Percentiles rank a stretch among this genome's conserved stretches.
Conservation (phyloP, 1,284 basidiomycete genomes). For the Cutaneotrichosporon sp. region DNA sequence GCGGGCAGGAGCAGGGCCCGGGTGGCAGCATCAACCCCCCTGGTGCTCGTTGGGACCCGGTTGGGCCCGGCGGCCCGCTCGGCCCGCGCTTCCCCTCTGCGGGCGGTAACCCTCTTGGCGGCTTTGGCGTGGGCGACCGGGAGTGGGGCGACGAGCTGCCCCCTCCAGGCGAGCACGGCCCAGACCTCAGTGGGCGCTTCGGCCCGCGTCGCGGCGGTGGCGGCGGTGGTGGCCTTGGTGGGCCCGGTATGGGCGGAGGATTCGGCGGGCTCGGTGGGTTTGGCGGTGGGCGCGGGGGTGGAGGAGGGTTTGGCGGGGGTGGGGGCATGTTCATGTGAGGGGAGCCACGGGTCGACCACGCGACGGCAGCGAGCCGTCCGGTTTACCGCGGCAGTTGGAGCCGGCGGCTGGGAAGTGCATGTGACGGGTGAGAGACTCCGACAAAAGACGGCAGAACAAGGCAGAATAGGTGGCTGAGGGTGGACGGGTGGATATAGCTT, state of each 20-base stretch:
- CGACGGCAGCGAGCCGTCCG: neutral
- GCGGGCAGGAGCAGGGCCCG: slow-evolving; percentile 32
- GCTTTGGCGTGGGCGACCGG: slow-evolving; percentile 42
- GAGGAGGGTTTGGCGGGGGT: slow-evolving; percentile 25
- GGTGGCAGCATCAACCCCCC: slow-evolving; percentile 52
- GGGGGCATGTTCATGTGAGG: slow-evolving; percentile 34
- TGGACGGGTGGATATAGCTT: neutral
- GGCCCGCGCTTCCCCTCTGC: slow-evolving; percentile 27
- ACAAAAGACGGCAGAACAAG: neutral
- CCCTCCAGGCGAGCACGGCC: slow-evolving; percentile 51
- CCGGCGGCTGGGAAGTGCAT: neutral
- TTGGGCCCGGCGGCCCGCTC: slow-evolving; percentile 49
- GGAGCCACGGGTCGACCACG: neutral
- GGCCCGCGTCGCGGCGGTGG: slow-evolving; percentile 27
- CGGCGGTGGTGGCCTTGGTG: slow-evolving; percentile 25
- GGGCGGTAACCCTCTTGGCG: slow-evolving; percentile 44
- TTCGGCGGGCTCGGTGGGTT: slow-evolving; percentile 27
- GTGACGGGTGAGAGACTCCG: neutral
- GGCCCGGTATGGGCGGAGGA: slow-evolving; percentile 18
- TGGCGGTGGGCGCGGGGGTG: slow-evolving; percentile 15
- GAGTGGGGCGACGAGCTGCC: slow-evolving; percentile 52
- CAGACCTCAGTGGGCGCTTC: slow-evolving; percentile 37
- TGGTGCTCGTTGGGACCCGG: slow-evolving; percentile 60
- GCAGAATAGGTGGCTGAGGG: neutral
- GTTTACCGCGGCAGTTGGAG: neutral